Base-by-base conservation (phyloP, 768 basidiomycete genomes). In the Termitomyces titanicus region DNA sequence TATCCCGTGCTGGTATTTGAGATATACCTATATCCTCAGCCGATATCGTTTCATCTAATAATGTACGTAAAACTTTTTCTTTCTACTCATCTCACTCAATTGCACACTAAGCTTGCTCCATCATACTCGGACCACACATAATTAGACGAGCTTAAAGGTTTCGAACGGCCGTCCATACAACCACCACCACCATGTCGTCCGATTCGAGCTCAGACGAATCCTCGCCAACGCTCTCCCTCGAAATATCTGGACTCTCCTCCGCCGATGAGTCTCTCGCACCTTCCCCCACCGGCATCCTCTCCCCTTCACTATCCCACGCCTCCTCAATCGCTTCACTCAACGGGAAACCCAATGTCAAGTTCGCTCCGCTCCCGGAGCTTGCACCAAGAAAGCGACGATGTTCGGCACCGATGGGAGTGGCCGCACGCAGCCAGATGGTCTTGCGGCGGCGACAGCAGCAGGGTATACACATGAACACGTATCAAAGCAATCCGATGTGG, bases 291-390 rank as follows among this genome's bases (percentile, higher is more conserved):
- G 61, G 57, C 18, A 64, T 60, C 46, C 88, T 90, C 34, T 77
- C 89, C 27, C 72, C 73, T 29, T 78, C 74, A 4, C 76, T 71
- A 55, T 62, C 77, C 1, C 73, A 73, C 39, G 38, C 66, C 55
- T 47, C 59, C 4, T 64, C 70, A 3, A 65, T 64, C 38, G 79
- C 78, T 31, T 75, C 77, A 3, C 56, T 61, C 3, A 34, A 49
- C 11, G 66, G 62, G 12, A 58, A 52, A 17, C 64, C 72, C 37
- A 77, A 70, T 47, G 77, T 86, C 42, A 79, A 73, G 58, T 86
- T 86, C 52, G 84, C 84, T 1, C 84, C 84, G 0, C 68, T 86
- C 22, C 84, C 84, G 1, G 71, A 79, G 54, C 65, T 77, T 1
- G 80, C 74, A 18, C 79, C 79, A 3, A 73, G 76, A 20, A 77